Percentiles rank a stretch among this genome's conserved stretches.
Evolutionary conservation across 176 grass and related monocot genomes (phyloP).

Genomic region (Alloteropsis semialata): DNA sequence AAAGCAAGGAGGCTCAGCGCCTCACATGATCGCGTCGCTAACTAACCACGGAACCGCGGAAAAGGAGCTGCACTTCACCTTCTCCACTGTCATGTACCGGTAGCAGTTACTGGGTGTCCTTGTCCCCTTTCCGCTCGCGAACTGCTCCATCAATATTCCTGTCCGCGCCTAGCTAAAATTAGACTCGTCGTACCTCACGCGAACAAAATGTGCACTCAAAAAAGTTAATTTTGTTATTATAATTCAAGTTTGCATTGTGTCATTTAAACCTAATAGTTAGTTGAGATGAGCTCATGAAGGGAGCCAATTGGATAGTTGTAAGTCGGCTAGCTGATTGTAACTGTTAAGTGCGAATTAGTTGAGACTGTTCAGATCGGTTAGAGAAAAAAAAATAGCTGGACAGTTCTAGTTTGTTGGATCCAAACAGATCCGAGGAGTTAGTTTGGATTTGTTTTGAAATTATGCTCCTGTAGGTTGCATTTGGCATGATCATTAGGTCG

Average conservation of each 20-base stretch:
- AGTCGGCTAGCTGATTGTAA: too few relatives aligned
- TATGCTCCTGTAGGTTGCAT: neutral
- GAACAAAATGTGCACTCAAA: neutral
- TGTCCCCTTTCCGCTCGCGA: neutral
- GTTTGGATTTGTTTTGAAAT: neutral
- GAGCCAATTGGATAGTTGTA: too few relatives aligned
- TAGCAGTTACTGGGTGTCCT: neutral
- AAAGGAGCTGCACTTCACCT: neutral
- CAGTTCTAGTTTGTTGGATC: too few relatives aligned
- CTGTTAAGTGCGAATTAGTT: too few relatives aligned
- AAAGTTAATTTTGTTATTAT: neutral
- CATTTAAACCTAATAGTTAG: too few relatives aligned
- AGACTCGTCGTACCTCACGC: too few relatives aligned
- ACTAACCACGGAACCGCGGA: neutral
- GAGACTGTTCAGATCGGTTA: too few relatives aligned
- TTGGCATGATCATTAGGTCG: too few relatives aligned
- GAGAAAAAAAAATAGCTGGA: too few relatives aligned
- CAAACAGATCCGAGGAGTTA: too few relatives aligned
- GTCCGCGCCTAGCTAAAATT: neutral
- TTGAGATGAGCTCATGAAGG: too few relatives aligned
- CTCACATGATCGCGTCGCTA: constrained; percentile 12
- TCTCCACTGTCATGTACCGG: neutral
- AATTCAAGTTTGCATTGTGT: too few relatives aligned
- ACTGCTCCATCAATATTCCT: neutral
- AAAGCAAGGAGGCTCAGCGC: constrained; percentile 7